Conservation (phyloP, 495 filamentous ascomycete species). For the Jackrogersella minutella region DNA sequence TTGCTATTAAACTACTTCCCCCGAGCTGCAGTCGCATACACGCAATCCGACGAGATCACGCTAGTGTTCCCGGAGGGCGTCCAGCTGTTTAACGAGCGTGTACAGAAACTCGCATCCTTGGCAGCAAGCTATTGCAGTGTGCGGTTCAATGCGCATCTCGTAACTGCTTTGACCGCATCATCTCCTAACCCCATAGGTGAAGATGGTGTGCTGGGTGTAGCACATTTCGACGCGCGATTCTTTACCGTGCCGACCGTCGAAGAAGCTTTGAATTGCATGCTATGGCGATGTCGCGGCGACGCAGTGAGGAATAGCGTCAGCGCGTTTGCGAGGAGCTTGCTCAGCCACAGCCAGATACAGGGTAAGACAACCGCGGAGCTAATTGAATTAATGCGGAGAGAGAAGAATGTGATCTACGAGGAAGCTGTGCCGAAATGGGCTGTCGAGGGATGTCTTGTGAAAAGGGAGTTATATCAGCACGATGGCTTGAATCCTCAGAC, state of each 20-base stretch:
- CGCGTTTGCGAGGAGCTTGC: constrained; percentile 9
- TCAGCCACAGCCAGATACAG: constrained; percentile 2
- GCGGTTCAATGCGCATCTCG: constrained; percentile 23
- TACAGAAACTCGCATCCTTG: constrained; percentile 23
- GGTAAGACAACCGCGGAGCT: constrained; percentile 17
- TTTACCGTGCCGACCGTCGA: constrained; percentile 28
- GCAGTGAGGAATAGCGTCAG: constrained; percentile 7
- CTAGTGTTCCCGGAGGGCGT: constrained; percentile 24
- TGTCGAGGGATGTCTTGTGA: constrained; percentile 24
- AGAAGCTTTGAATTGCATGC: constrained; percentile 19
- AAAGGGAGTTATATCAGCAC: constrained; percentile 20
- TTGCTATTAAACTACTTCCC: constrained; percentile 18
- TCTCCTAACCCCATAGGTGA: background rate
- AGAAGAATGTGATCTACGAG: constrained; percentile 18
- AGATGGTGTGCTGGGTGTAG: background rate
- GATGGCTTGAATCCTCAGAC: background rate
- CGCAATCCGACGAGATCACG: constrained; percentile 23
- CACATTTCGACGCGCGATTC: constrained; percentile 19
- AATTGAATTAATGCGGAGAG: constrained; percentile 16
- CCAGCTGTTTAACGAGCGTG: background rate
- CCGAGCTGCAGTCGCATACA: constrained; percentile 21
- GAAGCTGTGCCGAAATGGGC: constrained; percentile 27
- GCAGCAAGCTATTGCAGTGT: constrained; percentile 26
- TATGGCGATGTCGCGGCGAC: constrained; percentile 18
- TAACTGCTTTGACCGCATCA: background rate